Conservation (phyloP, 2,329 filamentous ascomycete genomes). For the Sporothrix pallida region DNA sequence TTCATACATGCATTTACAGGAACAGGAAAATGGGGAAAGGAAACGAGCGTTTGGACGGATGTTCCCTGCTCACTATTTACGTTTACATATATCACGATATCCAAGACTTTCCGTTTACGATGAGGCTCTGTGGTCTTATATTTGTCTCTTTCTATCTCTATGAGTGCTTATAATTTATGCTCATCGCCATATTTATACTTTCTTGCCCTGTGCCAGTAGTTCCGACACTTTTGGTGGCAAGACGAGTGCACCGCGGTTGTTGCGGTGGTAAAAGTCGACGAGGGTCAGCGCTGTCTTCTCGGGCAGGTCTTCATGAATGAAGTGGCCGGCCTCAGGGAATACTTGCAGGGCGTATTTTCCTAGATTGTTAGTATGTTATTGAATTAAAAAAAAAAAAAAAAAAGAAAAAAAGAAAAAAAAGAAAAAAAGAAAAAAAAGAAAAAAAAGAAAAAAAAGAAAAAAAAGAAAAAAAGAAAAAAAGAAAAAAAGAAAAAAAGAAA, state of each 20-base stretch:
- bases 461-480: too few species aligned
- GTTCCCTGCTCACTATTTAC: slow-evolving; percentile 11
- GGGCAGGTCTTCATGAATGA: slow-evolving; percentile 93
- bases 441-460: too few species aligned
- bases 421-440: too few species aligned
- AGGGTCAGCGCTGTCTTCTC: slow-evolving; percentile 85
- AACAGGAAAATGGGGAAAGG: background rate
- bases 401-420: too few species aligned
- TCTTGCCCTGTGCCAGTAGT: slow-evolving; percentile 66
- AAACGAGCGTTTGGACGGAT: background rate
- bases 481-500: too few species aligned
- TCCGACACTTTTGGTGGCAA: slow-evolving; percentile 91
- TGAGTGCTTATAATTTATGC: background rate
- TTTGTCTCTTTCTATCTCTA: background rate
- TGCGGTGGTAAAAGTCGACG: slow-evolving; percentile 89
- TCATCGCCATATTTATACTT: slow-evolving; percentile 49
- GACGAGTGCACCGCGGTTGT: slow-evolving; percentile 83
- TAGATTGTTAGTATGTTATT: slow-evolving; percentile 40
- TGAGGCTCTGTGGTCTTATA: background rate
- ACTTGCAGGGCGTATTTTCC: slow-evolving; percentile 96
- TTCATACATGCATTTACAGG: slow-evolving; percentile 9
- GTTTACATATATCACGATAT: slow-evolving; percentile 20
- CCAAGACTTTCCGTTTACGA: background rate
- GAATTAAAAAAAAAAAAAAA: too few species aligned
- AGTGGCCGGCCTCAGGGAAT: slow-evolving; percentile 93